Base-by-base conservation (phyloP, 495 filamentous ascomycete genomes). In the Pseudoneurospora amorphoporcata region DNA sequence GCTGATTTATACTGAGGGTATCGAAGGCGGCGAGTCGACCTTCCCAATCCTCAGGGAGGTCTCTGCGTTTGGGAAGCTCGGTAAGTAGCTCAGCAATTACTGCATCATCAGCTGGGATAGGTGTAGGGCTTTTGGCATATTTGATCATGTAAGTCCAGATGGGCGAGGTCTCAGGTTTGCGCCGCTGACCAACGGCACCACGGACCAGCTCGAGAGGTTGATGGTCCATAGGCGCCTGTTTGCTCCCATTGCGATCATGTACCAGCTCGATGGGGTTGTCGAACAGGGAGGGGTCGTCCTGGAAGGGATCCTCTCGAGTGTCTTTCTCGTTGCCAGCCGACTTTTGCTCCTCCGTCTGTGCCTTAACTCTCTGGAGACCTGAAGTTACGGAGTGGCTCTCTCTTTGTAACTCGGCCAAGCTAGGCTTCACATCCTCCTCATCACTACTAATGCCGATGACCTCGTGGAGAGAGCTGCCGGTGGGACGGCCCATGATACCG, bases 1-100 rank as follows among this genome's bases (percentile, higher is more conserved):
- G 23, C 2, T 61, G 47, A 32, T 61, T 4, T 1, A 61, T 2
- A 16, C 23, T 61, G 14, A 61, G 53, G 29, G 29, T 61, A 8
- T 16, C 3, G 2, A 61, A 61, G 14, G 0, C 2, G 5, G 2
- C 0, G 12, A 61, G 47, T 32, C 23, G 47, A 0, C 5, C 4
- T 0, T 0, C 2, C 47, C 47, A 61, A 3, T 0, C 0, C 0
- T 1, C 0, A 16, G 47, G 47, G 8, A 61, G 0, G 3, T 61
- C 47, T 0, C 23, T 4, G 10, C 47, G 47, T 2, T 19, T 61
- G 10, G 10, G 23, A 4, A 61, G 23, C 23, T 23, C 23, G 0
- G 0, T 14, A 1, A 61, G 53, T 61, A 61, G 29, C 53, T 61
- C 29, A 14, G 29, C 0, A 6, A 61, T 61, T 23, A 23, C 23